Percentiles rank a stretch among this genome's conserved stretches.
Conservation (phyloP, 2,329 filamentous ascomycete species). For the Graphiopsis chlorocephala region DNA sequence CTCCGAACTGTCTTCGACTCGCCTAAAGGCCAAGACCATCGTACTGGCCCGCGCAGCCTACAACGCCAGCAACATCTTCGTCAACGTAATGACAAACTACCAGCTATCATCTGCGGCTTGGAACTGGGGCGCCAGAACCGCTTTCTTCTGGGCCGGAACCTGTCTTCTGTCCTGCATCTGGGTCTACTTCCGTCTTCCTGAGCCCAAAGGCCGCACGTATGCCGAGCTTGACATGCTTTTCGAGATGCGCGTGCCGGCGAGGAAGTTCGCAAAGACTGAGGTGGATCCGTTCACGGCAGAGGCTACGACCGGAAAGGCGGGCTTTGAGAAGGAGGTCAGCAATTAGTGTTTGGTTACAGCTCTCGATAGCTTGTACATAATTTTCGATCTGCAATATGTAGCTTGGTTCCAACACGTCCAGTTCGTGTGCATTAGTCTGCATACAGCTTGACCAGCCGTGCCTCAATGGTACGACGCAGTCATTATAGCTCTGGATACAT, state of each 20-base stretch:
- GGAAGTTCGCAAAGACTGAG: constrained; percentile 36
- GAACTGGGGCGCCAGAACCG: constrained; percentile 12
- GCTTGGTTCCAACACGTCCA: neutral
- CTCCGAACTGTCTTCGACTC: constrained; percentile 59
- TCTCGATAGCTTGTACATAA: neutral
- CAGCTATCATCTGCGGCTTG: constrained; percentile 9
- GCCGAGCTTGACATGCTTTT: constrained; percentile 58
- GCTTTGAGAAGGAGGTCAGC: neutral
- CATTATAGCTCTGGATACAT: too few relatives aligned
- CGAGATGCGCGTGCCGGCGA: constrained; percentile 41
- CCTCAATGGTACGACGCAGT: too few relatives aligned
- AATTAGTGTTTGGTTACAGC: neutral
- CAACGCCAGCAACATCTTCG: constrained; percentile 23
- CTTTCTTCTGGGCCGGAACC: constrained; percentile 40
- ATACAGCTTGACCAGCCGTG: too few relatives aligned
- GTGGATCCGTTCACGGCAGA: constrained; percentile 10
- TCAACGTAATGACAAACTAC: constrained; percentile 13
- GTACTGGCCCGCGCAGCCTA: constrained; percentile 72
- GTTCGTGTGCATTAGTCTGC: too few relatives aligned
- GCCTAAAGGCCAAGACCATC: constrained; percentile 86
- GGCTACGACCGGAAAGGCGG: neutral
- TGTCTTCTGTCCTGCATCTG: constrained; percentile 31
- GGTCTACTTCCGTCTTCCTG: constrained; percentile 52
- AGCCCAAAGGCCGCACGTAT: constrained; percentile 53
- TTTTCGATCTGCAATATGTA: neutral